These are phyloP conservation scores for Aspergillus ochraceus DNA, from an alignment of 2,329 filamentous ascomycete species.

Conservation along the genomic window DNA sequence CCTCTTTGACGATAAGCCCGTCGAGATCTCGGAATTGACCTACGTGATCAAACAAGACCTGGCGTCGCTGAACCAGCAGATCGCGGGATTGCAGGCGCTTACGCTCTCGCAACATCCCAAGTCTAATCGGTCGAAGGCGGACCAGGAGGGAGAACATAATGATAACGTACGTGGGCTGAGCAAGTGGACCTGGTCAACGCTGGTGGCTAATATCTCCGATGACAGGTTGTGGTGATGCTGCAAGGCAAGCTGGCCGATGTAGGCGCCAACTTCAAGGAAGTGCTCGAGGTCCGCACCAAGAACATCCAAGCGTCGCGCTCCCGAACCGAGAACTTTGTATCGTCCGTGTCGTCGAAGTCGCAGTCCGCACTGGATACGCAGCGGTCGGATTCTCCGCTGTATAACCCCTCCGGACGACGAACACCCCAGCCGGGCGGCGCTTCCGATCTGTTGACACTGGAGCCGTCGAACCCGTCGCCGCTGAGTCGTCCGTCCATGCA, in stretches of 20 bases:
- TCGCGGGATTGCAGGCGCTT: constrained; percentile 75
- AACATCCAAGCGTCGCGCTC: constrained; percentile 94
- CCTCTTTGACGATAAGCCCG: constrained; percentile 92
- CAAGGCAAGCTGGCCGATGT: constrained; percentile 92
- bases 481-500: constrained; percentile 52
- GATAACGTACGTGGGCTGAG: constrained; percentile 66
- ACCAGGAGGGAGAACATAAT: constrained; percentile 93
- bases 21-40: constrained; percentile 95
- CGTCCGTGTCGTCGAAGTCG: constrained; percentile 76
- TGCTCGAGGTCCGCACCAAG: constrained; percentile 92
- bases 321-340: constrained; percentile 95
- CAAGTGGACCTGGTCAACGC: constrained; percentile 8
- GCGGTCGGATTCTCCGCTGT: constrained; percentile 81
- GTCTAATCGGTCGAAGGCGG: constrained; percentile 46
- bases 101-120: constrained; percentile 74
- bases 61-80: constrained; percentile 80
- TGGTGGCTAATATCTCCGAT: constrained; percentile 15
- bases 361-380: constrained; percentile 63
- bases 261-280: constrained; percentile 93
- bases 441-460: constrained; percentile 76
- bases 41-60: constrained; percentile 98
- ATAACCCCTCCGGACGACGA: constrained; percentile 72
- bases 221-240: constrained; percentile 73
- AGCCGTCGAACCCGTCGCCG: constrained; percentile 60
- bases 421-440: constrained; percentile 59